Conservation (phyloP, 2,329 filamentous ascomycete species). For the Cordyceps farinosa region DNA sequence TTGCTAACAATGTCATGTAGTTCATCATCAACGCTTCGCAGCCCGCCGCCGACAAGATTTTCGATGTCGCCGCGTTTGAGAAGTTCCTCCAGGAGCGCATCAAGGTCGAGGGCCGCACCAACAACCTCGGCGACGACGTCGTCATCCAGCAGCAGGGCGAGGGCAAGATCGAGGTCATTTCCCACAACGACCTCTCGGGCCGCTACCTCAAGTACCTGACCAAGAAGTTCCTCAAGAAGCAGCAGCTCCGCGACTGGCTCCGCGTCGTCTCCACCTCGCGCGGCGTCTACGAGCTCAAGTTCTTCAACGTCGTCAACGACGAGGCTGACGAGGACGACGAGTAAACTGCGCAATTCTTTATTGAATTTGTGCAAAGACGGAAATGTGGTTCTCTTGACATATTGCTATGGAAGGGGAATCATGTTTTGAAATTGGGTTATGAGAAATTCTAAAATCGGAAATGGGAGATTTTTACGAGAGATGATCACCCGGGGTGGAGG, state of each 20-base stretch:
- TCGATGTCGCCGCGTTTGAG: slow-evolving; percentile 97
- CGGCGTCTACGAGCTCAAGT: slow-evolving; percentile 99
- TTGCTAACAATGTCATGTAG: slow-evolving; percentile 43
- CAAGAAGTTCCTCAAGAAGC: slow-evolving; percentile 99
- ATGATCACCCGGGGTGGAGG: slow-evolving; percentile 9
- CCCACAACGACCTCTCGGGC: slow-evolving; percentile 96
- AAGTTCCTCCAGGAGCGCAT: slow-evolving; percentile 99
- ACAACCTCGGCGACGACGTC: slow-evolving; percentile 94
- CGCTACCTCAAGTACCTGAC: slow-evolving; percentile 99
- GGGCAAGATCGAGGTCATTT: slow-evolving; percentile 96
- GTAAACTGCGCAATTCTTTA: slow-evolving; percentile 49
- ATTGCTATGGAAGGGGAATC: neutral
- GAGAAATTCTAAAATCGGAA: neutral
- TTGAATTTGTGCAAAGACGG: slow-evolving; percentile 6
- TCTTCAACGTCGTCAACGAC: slow-evolving; percentile 99
- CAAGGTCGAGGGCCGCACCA: slow-evolving; percentile 98
- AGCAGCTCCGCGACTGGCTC: slow-evolving; percentile 99
- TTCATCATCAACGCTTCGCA: slow-evolving; percentile 99
- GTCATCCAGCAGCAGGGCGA: slow-evolving; percentile 87
- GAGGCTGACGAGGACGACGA: slow-evolving; percentile 98
- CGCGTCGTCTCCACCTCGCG: slow-evolving; percentile 96
- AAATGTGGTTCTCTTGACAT: neutral
- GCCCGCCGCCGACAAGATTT: slow-evolving; percentile 99
- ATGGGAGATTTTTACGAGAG: neutral
- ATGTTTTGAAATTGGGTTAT: slow-evolving; percentile 3